Percentiles rank a stretch among this genome's conserved stretches.
phyloP scores from a whole-genome alignment of 495 filamentous ascomycete genomes.

The Daldinia childiae region DNA sequence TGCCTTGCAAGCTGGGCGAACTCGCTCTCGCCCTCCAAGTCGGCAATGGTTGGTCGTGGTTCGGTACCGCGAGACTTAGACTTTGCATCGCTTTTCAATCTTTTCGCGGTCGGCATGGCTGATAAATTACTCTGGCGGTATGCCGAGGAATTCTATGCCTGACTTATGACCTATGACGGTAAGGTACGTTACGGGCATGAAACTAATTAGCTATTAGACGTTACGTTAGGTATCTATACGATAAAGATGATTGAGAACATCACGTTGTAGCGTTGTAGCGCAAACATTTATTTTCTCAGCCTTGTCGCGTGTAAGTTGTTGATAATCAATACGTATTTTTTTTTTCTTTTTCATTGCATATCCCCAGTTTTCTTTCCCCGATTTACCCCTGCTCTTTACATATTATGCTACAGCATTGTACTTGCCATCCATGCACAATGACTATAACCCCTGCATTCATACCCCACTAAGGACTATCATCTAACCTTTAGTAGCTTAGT shows the following conservation, averaged over 20 bases:
- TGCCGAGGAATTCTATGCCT: conserved; percentile 27
- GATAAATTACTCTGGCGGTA: conserved; percentile 21
- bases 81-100: conserved; percentile 56
- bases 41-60: conserved; percentile 53
- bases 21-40: conserved; percentile 76
- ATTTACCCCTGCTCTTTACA: conserved; percentile 4
- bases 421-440: conserved; percentile 22
- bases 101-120: conserved; percentile 60
- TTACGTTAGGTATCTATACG: not conserved
- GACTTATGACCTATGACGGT: conserved; percentile 15
- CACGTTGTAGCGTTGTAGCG: conserved; percentile 33
- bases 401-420: conserved; percentile 11
- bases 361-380: not conserved
- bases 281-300: conserved; percentile 36
- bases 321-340: not conserved
- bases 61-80: conserved; percentile 47
- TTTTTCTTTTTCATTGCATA: not conserved
- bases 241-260: not conserved
- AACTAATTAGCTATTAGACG: conserved; percentile 6
- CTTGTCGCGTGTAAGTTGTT: conserved; percentile 38
- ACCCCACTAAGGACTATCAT: not conserved
- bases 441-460: conserved; percentile 13
- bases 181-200: conserved; percentile 9
- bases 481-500: not conserved
- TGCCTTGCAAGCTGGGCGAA: conserved; percentile 85